Evolutionary conservation across 306 rosid species (phyloP), one percentile per base, ranked within the genome.

Genomic region (Astragalus glycyphyllos): DNA sequence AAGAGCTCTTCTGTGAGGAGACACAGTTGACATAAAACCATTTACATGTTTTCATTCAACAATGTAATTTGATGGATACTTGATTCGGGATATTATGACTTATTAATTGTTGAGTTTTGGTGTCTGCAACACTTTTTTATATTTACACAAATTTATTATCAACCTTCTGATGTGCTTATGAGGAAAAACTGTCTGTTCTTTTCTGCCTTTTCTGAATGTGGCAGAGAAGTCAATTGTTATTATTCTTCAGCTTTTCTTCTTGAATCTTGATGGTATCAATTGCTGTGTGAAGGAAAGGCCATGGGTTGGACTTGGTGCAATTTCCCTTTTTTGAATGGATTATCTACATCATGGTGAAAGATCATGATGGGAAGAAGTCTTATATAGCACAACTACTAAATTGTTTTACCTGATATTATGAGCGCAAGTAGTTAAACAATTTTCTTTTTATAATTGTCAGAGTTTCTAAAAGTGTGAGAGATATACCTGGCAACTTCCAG

Each of bases 381-480:
- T 11, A 29, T 40, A 9, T 49, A 61, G 48, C 59, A 51, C n/a
- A 63, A 53, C 15, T 32, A 62, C 16, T 68, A 41, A 72, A 5
- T 34, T 34, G 59, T 63, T 77, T 51, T 50, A 11, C 64, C 17
- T 60, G 53, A 58, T 7, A 51, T 54, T 45, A 23, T 59, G 41
- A 50, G 16, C 5, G 68, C 66, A 32, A 37, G 14, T 65, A 45
- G 63, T 15, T 62, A 23, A 74, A 10, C 55, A 62, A 56, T 72
- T 44, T 51, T 11, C 58, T 46, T 72, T 58, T 13, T 26, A 61
- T 72, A 59, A 45, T 42, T 66, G 31, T 74, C 9, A 92, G 98
- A 83, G 95, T 92, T 80, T 88, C 96, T 49, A 92, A 89, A 77
- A 94, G 96, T 79, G 98, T 92, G 77, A 92, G 96, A 89, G 98